phyloP scores from a whole-genome alignment of 495 filamentous ascomycete genomes.

The Bacidia rubella region DNA sequence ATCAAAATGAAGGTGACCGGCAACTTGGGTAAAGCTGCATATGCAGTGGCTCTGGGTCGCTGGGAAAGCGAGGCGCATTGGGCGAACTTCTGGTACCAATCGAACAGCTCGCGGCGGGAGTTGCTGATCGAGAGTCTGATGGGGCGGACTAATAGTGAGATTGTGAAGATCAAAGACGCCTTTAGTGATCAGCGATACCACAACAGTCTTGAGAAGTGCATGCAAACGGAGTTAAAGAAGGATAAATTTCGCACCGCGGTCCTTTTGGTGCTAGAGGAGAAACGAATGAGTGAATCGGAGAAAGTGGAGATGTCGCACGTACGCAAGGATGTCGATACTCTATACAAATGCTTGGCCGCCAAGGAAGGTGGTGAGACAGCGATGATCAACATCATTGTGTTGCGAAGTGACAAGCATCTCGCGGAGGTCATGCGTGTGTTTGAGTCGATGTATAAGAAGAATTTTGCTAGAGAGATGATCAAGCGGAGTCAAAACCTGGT shows the following conservation, averaged over 20 bases:
- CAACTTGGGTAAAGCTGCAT: constrained; percentile 81
- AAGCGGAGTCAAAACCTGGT: constrained; percentile 82
- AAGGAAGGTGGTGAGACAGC: constrained; percentile 77
- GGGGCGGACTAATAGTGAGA: constrained; percentile 75
- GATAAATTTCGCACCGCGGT: constrained; percentile 91
- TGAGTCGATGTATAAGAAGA: constrained; percentile 52
- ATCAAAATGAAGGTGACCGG: constrained; percentile 63
- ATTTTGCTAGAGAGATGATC: constrained; percentile 79
- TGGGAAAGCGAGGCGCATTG: constrained; percentile 96
- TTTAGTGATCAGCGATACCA: constrained; percentile 86
- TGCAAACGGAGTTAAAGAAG: constrained; percentile 80
- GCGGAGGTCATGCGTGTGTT: constrained; percentile 65
- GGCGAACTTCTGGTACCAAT: constrained; percentile 98
- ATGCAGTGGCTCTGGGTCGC: constrained; percentile 75
- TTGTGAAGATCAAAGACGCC: constrained; percentile 78
- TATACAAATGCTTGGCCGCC: constrained; percentile 55
- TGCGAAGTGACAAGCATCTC: constrained; percentile 66
- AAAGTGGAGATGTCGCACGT: constrained; percentile 42
- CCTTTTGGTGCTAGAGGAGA: constrained; percentile 69
- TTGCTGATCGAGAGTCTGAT: constrained; percentile 86
- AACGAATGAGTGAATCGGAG: constrained; percentile 65
- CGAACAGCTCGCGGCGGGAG: constrained; percentile 67
- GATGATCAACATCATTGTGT: constrained; percentile 78
- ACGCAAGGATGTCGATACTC: constrained; percentile 54
- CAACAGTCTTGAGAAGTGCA: constrained; percentile 70